Evolutionary conservation across 1,284 basidiomycete species (phyloP).

Genomic region (Peniophora sp.): DNA sequence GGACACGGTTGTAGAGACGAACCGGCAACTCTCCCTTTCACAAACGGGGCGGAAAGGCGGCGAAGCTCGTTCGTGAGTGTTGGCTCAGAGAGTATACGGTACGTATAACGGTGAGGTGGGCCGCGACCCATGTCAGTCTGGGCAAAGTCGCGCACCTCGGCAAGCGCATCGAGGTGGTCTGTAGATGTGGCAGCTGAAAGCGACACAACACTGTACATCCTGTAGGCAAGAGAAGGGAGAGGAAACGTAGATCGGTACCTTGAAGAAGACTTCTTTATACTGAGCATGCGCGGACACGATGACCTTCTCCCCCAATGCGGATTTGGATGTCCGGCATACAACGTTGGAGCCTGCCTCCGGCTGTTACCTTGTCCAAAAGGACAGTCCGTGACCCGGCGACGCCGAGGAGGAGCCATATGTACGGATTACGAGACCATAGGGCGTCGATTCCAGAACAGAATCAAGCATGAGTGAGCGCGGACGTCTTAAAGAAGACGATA

Average conservation of each 20-base stretch:
- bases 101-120: constrained; percentile 47
- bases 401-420: no score
- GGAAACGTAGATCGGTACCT: constrained; percentile 1
- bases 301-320: neutral
- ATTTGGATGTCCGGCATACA: no score
- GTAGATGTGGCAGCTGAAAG: constrained; percentile 36
- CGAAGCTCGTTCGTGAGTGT: constrained; percentile 38
- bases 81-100: constrained; percentile 41
- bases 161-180: constrained; percentile 40
- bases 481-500: no score
- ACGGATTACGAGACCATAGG: no score
- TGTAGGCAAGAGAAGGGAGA: constrained; percentile 14
- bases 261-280: neutral
- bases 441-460: no score
- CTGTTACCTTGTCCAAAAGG: no score
- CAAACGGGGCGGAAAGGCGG: constrained; percentile 26
- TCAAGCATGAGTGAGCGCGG: no score
- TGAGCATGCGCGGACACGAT: neutral
- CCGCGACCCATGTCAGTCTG: constrained; percentile 51
- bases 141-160: constrained; percentile 43
- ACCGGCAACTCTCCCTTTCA: constrained; percentile 33
- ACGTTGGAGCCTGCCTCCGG: no score
- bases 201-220: constrained; percentile 26
- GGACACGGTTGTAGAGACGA: constrained; percentile 56
- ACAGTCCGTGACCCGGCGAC: no score